These are phyloP conservation scores for Acephala macrosclerotiorum DNA, from an alignment of 2,329 filamentous ascomycete species.

Conservation along the genomic window DNA sequence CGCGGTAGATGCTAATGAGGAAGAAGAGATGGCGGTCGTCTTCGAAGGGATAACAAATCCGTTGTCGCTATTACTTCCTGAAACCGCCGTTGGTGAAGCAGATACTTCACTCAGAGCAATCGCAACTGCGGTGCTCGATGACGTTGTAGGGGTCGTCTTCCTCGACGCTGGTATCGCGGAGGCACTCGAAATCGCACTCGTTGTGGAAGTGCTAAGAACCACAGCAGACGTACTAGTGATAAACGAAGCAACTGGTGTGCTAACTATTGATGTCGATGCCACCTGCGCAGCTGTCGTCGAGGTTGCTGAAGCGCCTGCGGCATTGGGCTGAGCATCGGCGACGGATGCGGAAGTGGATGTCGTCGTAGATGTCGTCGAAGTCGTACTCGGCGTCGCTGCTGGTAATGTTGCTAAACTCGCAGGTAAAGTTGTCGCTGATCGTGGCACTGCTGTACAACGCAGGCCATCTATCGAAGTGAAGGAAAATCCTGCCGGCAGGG, in stretches of 20 bases:
- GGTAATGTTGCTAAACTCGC: slow-evolving; percentile 25
- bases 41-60: slow-evolving; percentile 24
- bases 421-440: slow-evolving; percentile 37
- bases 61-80: slow-evolving; percentile 21
- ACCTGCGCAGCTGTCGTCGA: slow-evolving; percentile 21
- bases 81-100: slow-evolving; percentile 27
- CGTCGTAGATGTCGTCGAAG: slow-evolving; percentile 4
- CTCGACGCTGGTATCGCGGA: slow-evolving; percentile 34
- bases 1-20: slow-evolving; percentile 24
- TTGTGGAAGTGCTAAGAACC: slow-evolving; percentile 26
- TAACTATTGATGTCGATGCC: slow-evolving; percentile 30
- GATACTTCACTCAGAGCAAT: slow-evolving; percentile 37
- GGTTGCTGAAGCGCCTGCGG: slow-evolving; percentile 15
- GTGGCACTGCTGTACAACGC: slow-evolving; percentile 62
- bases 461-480: slow-evolving; percentile 58
- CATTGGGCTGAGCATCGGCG: not conserved
- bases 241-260: slow-evolving; percentile 19
- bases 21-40: slow-evolving; percentile 25
- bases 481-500: slow-evolving; percentile 55
- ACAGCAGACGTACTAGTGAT: slow-evolving; percentile 18
- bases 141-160: slow-evolving; percentile 37
- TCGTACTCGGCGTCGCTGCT: slow-evolving; percentile 21
- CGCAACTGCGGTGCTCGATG: slow-evolving; percentile 35
- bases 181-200: slow-evolving; percentile 11
- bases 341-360: not conserved